Base-by-base conservation (phyloP, 208 protist species). In the Trypanosoma mega region DNA sequence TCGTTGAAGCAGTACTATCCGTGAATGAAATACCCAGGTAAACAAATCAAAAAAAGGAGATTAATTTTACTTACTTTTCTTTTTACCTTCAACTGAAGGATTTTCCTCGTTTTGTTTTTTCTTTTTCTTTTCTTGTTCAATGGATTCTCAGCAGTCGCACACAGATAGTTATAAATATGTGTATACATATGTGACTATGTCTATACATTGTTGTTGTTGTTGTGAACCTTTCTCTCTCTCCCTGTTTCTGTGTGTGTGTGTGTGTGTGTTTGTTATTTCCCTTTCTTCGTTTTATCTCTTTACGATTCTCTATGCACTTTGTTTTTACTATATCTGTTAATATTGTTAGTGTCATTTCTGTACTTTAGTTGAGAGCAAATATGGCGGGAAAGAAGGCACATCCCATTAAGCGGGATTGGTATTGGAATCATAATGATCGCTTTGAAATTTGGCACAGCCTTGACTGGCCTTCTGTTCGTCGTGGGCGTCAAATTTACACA, bases 401-500 rank as follows among this genome's bases (percentile, higher is more conserved):
- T 57, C 83, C 87, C 72, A 85, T 94, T 58, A 67, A 94, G 47
- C 78, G 80, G 49, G 83, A 90, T 61, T 94, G 87, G 87, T 94
- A 94, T 62, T 94, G 87, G 87, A 91, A 94, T 62, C 80, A 94
- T 61, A 89, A 91, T 72, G 87, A 94, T 51, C 82, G 72, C 63
- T 88, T 88, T 46, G 87, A 91, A 51, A 88, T 96, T 58, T 92
- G 80, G 82, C 85, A 92, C 76, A 92, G 89, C 71, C 74, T 93
- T 14, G 89, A 96, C 74, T 93, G 89, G 89, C 85, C 85, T 46
- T 87, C 85, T 34, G 91, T 99, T 23, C 93, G 97, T 59, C 95
- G 97, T 64, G 97, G 98, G 26, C 91, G 96, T 54, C 87, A 98
- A 78, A 98, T 99, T 46, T 99, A 99, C 85, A 98, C 91, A 33